phyloP scores from a whole-genome alignment of 495 filamentous ascomycete genomes.

The Daldinia loculata region DNA sequence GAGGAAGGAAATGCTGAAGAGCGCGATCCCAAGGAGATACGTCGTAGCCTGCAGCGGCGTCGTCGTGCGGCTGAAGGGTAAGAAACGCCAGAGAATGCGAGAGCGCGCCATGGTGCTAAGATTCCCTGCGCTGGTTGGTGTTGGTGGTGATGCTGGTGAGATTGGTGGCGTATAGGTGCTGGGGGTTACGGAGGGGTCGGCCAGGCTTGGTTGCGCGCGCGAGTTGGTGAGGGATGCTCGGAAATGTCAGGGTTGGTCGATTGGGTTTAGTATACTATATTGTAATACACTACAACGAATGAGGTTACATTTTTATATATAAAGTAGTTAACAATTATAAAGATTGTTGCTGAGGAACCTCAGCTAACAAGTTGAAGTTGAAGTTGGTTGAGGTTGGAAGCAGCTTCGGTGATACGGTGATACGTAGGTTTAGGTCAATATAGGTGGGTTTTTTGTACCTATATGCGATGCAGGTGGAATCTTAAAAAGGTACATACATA shows the following conservation, averaged over 20 bases:
- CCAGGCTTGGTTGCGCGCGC: not conserved
- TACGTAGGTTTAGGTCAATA: not conserved
- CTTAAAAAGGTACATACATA: slow-evolving; percentile 20
- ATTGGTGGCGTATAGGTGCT: slow-evolving; percentile 5
- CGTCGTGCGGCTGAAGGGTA: slow-evolving; percentile 66
- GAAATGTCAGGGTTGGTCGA: slow-evolving; percentile 10
- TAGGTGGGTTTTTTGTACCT: not conserved
- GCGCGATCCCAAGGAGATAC: slow-evolving; percentile 87
- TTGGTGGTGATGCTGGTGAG: not conserved
- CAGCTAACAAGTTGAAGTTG: slow-evolving; percentile 8
- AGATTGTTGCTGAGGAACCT: not conserved
- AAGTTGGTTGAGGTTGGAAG: not conserved
- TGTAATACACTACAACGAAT: slow-evolving; percentile 17
- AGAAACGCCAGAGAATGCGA: slow-evolving; percentile 51
- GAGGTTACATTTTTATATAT: slow-evolving; percentile 27
- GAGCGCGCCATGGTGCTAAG: slow-evolving; percentile 27
- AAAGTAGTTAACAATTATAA: slow-evolving; percentile 11
- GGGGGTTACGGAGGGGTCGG: slow-evolving; percentile 26
- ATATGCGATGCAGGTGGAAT: not conserved
- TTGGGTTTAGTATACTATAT: slow-evolving; percentile 16
- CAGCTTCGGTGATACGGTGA: not conserved
- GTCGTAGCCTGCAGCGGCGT: slow-evolving; percentile 78
- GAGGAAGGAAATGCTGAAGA: slow-evolving; percentile 96
- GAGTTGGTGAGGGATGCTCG: slow-evolving; percentile 2
- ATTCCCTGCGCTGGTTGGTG: slow-evolving; percentile 10